Evolutionary conservation across 140 eudicot genomes (phyloP), one percentile per base, ranked within the genome.

Genomic region (Ambrosia hybrid): DNA sequence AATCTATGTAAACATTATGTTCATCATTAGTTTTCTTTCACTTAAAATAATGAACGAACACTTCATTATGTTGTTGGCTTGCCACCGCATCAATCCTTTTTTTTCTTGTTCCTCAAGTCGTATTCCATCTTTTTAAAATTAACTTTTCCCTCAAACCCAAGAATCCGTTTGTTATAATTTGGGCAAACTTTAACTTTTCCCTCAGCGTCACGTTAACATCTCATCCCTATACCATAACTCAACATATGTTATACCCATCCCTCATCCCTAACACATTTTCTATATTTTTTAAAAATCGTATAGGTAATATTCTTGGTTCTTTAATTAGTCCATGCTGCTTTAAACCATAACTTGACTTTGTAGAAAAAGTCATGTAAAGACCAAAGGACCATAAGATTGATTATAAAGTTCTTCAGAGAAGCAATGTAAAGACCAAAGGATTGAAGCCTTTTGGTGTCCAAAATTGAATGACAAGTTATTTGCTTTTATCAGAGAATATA

Each of bases 401-500:
- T 21, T 61, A 48, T 41, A 78, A 46, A 37, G n/a, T 48, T 11
- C 57, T 30, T 26, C 51, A 67, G 74, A 37, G 56, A 65, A 70
- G 58, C 61, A n/a, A 65, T 46, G 78, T 17, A 13, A 16, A 67
- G 72, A 77, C 76, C 63, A 81, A 30, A 59, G 72, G 89, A 41
- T 66, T 84, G 17, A 84, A 74, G 81, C 81, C 81, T 17, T 83
- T 84, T 75, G 81, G 85, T 30, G 83, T 81, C 9, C 64, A 81
- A 70, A 16, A 37, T 4, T 62, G 67, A 60, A 66, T 68, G 70
- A 80, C 65, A 68, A 16, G 53, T 56, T 15, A 4, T 30, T 4
- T 38, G 48, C 26, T 49, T 13, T 33, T 46, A 43, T 59, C 10
- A 41, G 55, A 9, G 36, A 65, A 33, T 60, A 34, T 60, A 60